Evolutionary conservation across 2,329 filamentous ascomycete species (phyloP), one percentile per base, ranked within the genome.

Genomic region (Fusarium fujikuroi): DNA sequence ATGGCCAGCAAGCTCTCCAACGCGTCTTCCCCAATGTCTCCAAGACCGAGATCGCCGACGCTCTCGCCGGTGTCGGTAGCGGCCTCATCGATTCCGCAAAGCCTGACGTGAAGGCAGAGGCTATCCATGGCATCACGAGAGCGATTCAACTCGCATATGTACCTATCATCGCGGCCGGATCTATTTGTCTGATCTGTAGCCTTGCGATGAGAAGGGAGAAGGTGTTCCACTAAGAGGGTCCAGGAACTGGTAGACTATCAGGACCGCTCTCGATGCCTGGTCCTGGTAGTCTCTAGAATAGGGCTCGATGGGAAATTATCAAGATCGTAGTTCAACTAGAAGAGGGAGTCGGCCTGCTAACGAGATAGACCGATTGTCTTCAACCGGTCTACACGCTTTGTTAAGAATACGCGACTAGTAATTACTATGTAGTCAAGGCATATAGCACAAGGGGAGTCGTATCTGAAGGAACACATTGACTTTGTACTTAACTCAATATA

Each of bases 81-180:
- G 52, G 47, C 0, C 60, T 67, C 12, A 67, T 67, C 9, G 60
- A 67, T 5, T 59, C 60, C 19, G 64, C 64, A 6, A 44, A 42
- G 2, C 10, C 30, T 8, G 28, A 34, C 5, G 34, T 47, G 1
- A 67, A 37, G 10, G 64, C 40, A 16, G 47, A 58, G 14, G 64
- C 64, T 34, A 67, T 64, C 30, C 64, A 67, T 30, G 52, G 53
- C 2, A 67, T 67, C 23, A 67, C 64, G 2, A 64, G 60, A 9
- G 64, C 64, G 1, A 64, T 64, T 1, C 64, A 67, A 47, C 18
- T 64, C 19, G 64, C 64, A 28, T 67, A 67, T 18, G 64, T 67
- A 15, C 64, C 64, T 12, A 64, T 67, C 23, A 67, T 67, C 15
- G 64, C 60, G 7, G 64, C 64, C 6, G 64, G 64, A 1, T 67